phyloP scores from a whole-genome alignment of 2,329 filamentous ascomycete genomes.

The Elsinoe batatas region DNA sequence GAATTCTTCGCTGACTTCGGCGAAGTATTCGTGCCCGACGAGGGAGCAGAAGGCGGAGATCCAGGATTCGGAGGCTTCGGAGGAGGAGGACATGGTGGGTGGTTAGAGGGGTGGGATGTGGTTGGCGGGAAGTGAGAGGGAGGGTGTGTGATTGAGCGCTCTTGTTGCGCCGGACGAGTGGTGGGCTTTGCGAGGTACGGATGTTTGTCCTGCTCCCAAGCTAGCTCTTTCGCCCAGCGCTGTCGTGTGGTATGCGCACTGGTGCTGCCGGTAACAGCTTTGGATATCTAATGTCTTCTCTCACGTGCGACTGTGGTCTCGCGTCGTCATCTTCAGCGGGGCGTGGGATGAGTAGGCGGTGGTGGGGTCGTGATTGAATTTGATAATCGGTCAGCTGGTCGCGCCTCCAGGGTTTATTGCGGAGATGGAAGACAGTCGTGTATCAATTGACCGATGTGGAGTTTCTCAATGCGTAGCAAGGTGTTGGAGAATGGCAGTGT shows the following conservation, averaged over 20 bases:
- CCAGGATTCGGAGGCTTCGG: slow-evolving; percentile 72
- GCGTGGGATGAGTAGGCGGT: background rate
- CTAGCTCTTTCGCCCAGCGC: background rate
- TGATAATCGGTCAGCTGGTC: background rate
- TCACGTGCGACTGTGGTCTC: background rate
- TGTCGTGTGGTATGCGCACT: background rate
- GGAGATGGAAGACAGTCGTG: no score
- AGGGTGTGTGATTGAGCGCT: background rate
- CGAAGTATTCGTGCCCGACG: slow-evolving; percentile 96
- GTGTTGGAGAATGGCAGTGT: background rate
- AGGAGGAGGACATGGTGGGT: slow-evolving; percentile 44
- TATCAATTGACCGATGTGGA: background rate
- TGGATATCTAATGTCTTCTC: background rate
- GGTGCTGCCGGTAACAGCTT: background rate
- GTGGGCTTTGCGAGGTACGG: background rate
- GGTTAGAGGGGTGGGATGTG: background rate
- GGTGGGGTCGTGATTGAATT: background rate
- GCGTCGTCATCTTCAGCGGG: background rate
- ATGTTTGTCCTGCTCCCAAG: background rate
- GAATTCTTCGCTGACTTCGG: slow-evolving; percentile 96
- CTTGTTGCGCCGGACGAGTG: background rate
- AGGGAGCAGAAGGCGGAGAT: slow-evolving; percentile 95
- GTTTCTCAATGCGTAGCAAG: background rate
- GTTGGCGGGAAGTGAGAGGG: background rate
- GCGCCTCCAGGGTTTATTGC: background rate